These are phyloP conservation scores for Lipomyces japonicus DNA, from an alignment of 805 yeast species.

Conservation along the genomic window DNA sequence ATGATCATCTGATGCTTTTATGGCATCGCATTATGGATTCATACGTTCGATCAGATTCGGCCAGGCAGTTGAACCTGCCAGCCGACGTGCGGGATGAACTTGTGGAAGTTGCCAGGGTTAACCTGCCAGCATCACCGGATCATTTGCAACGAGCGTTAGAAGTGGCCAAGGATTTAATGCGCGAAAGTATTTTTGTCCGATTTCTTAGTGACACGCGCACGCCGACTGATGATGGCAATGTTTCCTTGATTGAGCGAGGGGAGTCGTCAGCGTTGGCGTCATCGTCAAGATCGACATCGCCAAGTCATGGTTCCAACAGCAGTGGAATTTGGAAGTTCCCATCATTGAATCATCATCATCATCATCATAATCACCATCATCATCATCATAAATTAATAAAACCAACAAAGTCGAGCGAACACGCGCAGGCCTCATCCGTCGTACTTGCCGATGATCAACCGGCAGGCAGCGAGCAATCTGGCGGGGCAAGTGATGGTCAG, in stretches of 20 bases:
- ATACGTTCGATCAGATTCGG: constrained; percentile 31
- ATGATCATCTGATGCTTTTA: constrained; percentile 19
- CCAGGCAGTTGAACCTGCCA: constrained; percentile 36
- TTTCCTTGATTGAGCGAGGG: too few species aligned
- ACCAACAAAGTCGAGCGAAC: neutral
- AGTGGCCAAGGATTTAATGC: constrained; percentile 33
- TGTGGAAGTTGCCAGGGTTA: neutral
- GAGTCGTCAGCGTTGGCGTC: neutral
- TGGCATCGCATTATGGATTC: constrained; percentile 34
- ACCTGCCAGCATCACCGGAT: constrained; percentile 28
- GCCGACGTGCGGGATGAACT: constrained; percentile 32
- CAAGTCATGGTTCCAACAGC: too few species aligned
- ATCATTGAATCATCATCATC: neutral
- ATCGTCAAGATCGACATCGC: neutral
- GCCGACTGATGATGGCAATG: neutral
- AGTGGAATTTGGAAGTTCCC: too few species aligned
- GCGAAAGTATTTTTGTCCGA: constrained; percentile 34
- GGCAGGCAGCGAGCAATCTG: neutral
- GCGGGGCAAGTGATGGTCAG: neutral
- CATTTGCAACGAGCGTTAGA: constrained; percentile 25
- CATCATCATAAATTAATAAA: neutral
- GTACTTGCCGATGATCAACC: neutral
- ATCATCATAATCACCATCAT: too few species aligned
- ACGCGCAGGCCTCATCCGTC: constrained; percentile 2
- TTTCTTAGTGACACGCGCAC: constrained; percentile 29